Evolutionary conservation across 495 filamentous ascomycete species (phyloP).

Genomic region (Melanomma pulvis-pyrius): DNA sequence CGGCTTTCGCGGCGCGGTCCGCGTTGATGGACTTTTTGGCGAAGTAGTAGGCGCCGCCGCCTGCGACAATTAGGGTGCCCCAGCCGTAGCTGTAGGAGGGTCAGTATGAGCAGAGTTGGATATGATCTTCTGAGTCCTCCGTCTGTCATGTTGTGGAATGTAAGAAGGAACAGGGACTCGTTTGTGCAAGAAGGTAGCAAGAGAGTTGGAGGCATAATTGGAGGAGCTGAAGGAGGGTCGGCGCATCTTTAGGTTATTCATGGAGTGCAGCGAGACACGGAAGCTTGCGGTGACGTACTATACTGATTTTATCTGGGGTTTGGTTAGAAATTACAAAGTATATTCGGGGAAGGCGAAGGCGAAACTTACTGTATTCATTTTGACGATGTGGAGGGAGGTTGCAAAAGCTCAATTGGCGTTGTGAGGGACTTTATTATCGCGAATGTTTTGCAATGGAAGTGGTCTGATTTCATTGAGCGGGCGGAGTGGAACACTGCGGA

Average conservation of each 20-base stretch:
- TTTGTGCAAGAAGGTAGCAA: too few relatives aligned
- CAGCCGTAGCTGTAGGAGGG: conserved; percentile 59
- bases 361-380: conserved; percentile 36
- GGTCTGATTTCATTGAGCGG: too few relatives aligned
- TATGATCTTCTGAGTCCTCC: neutral
- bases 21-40: conserved; percentile 93
- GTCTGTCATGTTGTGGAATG: neutral
- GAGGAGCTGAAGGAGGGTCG: neutral
- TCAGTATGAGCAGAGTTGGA: neutral
- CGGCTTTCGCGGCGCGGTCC: conserved; percentile 72
- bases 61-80: conserved; percentile 81
- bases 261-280: neutral
- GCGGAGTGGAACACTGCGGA: neutral
- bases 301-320: conserved; percentile 33
- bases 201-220: too few relatives aligned
- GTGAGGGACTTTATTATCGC: conserved; percentile 1
- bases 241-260: neutral
- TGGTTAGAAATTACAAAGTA: conserved; percentile 6
- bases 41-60: conserved; percentile 93
- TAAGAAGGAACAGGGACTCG: too few relatives aligned
- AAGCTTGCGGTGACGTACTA: conserved; percentile 35
- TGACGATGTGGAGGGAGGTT: neutral
- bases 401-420: conserved; percentile 15
- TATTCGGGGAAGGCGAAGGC: neutral
- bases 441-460: neutral